These are phyloP conservation scores for Aspergillus intermedius DNA, from an alignment of 2,329 filamentous ascomycete genomes.

Conservation along the genomic window DNA sequence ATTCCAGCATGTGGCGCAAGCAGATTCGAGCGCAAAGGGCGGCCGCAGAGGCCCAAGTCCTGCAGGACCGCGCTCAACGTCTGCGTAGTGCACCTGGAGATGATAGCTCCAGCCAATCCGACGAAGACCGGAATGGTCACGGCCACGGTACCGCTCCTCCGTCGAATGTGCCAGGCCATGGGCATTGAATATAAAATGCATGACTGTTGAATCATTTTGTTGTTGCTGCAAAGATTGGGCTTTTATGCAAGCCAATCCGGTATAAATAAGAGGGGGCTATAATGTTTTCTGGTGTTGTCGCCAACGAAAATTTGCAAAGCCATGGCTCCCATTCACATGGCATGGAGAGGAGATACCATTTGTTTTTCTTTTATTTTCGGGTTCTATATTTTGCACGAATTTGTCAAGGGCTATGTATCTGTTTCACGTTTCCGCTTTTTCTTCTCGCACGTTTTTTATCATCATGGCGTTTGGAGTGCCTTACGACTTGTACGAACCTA, in stretches of 20 bases:
- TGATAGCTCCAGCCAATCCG: constrained; percentile 45
- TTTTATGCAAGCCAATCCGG: neutral
- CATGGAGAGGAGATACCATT: constrained; percentile 8
- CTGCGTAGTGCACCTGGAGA: constrained; percentile 38
- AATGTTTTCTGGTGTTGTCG: neutral
- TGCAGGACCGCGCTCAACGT: constrained; percentile 39
- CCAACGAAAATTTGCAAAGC: neutral
- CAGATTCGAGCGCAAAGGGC: constrained; percentile 73
- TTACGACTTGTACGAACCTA: constrained; percentile 24
- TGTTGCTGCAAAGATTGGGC: neutral
- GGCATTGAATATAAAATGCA: neutral
- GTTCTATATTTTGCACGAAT: neutral
- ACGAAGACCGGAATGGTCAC: constrained; percentile 36
- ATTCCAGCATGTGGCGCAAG: constrained; percentile 82
- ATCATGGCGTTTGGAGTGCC: constrained; percentile 22
- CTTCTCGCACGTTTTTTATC: constrained; percentile 9
- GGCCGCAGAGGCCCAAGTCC: constrained; percentile 51
- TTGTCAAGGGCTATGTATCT: neutral
- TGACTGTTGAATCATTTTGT: neutral
- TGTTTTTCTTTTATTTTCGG: constrained; percentile 8
- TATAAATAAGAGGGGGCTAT: neutral
- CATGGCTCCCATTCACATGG: neutral
- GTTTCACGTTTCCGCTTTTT: constrained; percentile 1
- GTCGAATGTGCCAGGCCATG: constrained; percentile 50
- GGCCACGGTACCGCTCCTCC: constrained; percentile 10